Conservation (phyloP, 352 stramenopile genomes). For the Phytophthora cactorum region DNA sequence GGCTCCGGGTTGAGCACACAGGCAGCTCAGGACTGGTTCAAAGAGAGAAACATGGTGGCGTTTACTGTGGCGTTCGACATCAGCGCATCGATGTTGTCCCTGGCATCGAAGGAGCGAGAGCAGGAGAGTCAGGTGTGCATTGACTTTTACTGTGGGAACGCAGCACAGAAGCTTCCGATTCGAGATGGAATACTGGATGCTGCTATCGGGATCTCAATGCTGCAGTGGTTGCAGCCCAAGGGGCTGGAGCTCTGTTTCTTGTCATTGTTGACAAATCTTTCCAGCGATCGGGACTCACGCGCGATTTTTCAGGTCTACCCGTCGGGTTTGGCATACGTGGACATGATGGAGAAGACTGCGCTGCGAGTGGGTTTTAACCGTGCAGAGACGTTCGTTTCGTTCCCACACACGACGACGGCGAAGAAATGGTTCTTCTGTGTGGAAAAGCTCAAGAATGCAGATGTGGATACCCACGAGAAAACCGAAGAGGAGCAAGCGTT, state of each 20-base stretch:
- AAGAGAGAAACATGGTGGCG: conserved; percentile 29
- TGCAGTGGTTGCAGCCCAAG: conserved; percentile 77
- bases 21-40: conserved; percentile 60
- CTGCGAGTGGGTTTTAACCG: conserved; percentile 50
- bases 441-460: conserved; percentile 27
- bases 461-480: conserved; percentile 3
- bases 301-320: conserved; percentile 84
- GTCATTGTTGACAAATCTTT: conserved; percentile 50
- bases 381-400: conserved; percentile 71
- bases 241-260: conserved; percentile 67
- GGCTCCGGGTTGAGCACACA: conserved; percentile 74
- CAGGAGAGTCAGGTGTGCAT: conserved; percentile 18
- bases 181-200: conserved; percentile 47
- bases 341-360: conserved; percentile 64
- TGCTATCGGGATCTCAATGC: conserved; percentile 83
- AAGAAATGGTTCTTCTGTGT: conserved; percentile 83
- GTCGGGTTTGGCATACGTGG: conserved; percentile 51
- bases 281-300: conserved; percentile 7
- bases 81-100: conserved; percentile 74
- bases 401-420: conserved; percentile 66
- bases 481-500: conserved; percentile 14
- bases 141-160: conserved; percentile 75
- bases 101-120: conserved; percentile 23
- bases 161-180: conserved; percentile 64
- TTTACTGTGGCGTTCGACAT: conserved; percentile 80